phyloP scores from a whole-genome alignment of 2,329 filamentous ascomycete species.

The Botrytis galanthina region DNA sequence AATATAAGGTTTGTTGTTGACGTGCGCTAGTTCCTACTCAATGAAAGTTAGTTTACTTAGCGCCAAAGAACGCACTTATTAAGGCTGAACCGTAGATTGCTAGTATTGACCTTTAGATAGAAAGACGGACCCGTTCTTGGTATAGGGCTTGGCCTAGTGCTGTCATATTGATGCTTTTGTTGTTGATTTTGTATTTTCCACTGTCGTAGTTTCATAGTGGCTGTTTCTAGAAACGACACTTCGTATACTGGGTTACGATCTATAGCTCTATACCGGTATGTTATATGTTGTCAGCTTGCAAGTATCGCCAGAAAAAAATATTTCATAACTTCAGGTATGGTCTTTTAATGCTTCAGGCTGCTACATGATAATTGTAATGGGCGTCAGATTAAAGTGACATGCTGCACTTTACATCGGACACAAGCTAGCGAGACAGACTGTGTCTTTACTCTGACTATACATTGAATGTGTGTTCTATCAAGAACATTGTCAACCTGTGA shows the following conservation, averaged over 20 bases:
- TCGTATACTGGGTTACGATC: background rate
- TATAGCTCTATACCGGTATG: background rate
- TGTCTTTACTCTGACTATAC: background rate
- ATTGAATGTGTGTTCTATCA: background rate
- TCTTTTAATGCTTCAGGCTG: background rate
- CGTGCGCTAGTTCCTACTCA: background rate
- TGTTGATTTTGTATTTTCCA: background rate
- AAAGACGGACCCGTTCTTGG: too few relatives aligned
- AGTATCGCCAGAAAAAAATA: background rate
- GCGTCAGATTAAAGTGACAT: background rate
- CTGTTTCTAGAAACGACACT: background rate
- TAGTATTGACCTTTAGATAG: background rate
- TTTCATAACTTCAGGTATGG: background rate
- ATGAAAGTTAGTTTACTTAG: background rate
- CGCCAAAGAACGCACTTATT: too few relatives aligned
- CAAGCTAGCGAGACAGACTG: background rate
- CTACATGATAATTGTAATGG: background rate
- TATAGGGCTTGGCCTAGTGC: background rate
- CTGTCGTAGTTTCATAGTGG: background rate
- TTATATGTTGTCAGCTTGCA: background rate
- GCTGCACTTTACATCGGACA: background rate
- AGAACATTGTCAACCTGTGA: background rate
- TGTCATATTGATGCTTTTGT: background rate
- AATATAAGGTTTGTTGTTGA: background rate
- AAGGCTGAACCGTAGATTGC: background rate